Base-by-base conservation (phyloP, 192 early-diverging fungal genomes). In the Coemansia sp. region DNA sequence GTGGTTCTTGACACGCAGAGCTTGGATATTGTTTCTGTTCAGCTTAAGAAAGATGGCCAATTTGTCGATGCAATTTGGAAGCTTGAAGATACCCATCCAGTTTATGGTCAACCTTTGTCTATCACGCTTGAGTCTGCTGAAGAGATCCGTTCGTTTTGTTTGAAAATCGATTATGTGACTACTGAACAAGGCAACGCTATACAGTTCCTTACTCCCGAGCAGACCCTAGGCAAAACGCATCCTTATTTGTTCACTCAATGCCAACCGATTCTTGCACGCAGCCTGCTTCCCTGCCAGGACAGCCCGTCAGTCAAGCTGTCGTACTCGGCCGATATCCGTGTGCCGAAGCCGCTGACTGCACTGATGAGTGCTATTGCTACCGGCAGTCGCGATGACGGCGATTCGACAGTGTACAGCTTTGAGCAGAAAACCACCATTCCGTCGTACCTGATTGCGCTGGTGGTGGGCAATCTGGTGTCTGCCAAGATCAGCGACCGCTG, bases 191-290 rank as follows among this genome's bases (percentile, higher is more conserved):
- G 91, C 69, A 86, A 90, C 30, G 97, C 97, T 18, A 78, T 90
- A 16, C 95, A 98, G 81, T 99, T 93, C 80, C 79, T 99, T 61
- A 82, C 81, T 31, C 90, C 92, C 1, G 84, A 82, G 83, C 97
- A 97, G 77, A 99, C 97, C 6, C 83, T 91, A 21, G 97, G 97
- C 39, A 92, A 92, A 73, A 79, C 86, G 57, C 81, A 92, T 57
- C 97, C 97, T 16, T 99, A 98, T 65, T 72, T 98, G 40, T 98
- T 98, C 70, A 92, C 93, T 37, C 96, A 98, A 71, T 95, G 97
- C 78, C 89, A 99, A 72, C 83, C 82, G 16, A 97, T 99, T 59
- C 94, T 97, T 55, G 97, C 94, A 9, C 88, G 97, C 43, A 87
- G 88, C 41, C 63, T 99, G 53, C 61, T 90, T 11, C 97, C 97